Base-by-base conservation (phyloP, 257 asterid species). In the Prunella vulgaris region DNA sequence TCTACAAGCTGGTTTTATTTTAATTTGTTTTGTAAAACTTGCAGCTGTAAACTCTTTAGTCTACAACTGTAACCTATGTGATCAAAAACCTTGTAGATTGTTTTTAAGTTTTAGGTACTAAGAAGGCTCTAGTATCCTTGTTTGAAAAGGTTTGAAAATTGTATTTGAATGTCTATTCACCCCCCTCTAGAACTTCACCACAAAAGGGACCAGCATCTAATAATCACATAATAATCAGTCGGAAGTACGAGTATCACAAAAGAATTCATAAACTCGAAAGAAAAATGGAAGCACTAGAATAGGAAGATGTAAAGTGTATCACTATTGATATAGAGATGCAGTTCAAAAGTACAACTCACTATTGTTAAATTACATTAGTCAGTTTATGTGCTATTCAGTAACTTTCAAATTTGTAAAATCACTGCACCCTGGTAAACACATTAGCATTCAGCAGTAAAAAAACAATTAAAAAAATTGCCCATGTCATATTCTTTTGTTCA, bases 231-330 rank as follows among this genome's bases (percentile, higher is more conserved):
- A 37, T 37, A 37, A 37, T 37, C 14, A 37, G 14, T 9, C 1
- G 17, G 49, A 42, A 13, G 17, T 17, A 48, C 1, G 22, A 48
- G 7, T 15, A 48, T 48, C 21, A 48, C 54, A 48, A 10, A n/a
- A 54, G 76, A 24, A 72, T 51, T 52, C 17, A 17, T n/a, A 54
- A 24, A 64, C 38, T 44, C 33, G 27, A 64, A 18, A 73, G 20
- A 18, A 32, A 52, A 44, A 18, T 38, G 6, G 46, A 10, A 13
- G 24, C 38, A 46, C 13, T 35, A 54, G 32, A 25, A 63, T 37
- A 33, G 18, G 62, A 17, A 35, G 60, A 27, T 24, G 35, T 10
- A 13, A 6, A 27, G 14, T 27, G 24, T 17, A 25, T n/a, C 25
- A 17, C 12, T n/a, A 64, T 72, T 51, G 17, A 63, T n/a, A 14